Evolutionary conservation across 2,329 filamentous ascomycete genomes (phyloP).

Genomic region (Harringtonia lauricola): DNA sequence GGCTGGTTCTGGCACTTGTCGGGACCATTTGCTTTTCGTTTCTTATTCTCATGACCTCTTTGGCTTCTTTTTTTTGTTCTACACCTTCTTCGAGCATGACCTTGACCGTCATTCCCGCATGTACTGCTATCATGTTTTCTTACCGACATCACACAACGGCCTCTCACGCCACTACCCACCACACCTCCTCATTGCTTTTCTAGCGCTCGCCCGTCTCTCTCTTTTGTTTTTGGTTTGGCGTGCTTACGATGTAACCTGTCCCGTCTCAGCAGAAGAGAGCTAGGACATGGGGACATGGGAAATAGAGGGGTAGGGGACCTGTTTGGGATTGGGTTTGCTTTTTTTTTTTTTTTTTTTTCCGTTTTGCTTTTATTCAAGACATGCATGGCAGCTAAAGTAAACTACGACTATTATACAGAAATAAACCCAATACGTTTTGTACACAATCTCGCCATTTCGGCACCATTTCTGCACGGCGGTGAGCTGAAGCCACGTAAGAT

Average conservation of each 20-base stretch:
- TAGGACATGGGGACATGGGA: not conserved
- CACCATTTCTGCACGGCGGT: too few species aligned
- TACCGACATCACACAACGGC: too few species aligned
- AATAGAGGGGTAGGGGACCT: not conserved
- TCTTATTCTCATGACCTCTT: not conserved
- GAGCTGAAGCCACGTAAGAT: too few species aligned
- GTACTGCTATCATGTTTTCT: not conserved
- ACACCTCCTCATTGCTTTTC: too few species aligned
- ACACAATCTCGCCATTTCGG: too few species aligned
- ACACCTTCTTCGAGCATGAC: not conserved
- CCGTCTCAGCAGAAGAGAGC: not conserved
- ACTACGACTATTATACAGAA: not conserved
- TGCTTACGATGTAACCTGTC: not conserved
- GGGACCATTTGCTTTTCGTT: constrained; percentile 2
- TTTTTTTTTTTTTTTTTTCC: not conserved
- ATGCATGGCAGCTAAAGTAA: too few species aligned
- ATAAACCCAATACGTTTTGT: too few species aligned
- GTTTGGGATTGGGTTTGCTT: not conserved
- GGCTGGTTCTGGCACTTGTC: constrained; percentile 11
- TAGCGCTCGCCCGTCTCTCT: too few species aligned
- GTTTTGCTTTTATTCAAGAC: not conserved
- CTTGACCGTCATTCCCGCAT: not conserved
- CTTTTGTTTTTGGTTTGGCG: not conserved
- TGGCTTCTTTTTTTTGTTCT: not conserved
- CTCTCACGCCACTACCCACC: too few species aligned